Percentiles rank a stretch among this genome's conserved stretches.
Evolutionary conservation across 1,139 yeast species (phyloP).

Genomic region (Lodderomyces jiufengensis): DNA sequence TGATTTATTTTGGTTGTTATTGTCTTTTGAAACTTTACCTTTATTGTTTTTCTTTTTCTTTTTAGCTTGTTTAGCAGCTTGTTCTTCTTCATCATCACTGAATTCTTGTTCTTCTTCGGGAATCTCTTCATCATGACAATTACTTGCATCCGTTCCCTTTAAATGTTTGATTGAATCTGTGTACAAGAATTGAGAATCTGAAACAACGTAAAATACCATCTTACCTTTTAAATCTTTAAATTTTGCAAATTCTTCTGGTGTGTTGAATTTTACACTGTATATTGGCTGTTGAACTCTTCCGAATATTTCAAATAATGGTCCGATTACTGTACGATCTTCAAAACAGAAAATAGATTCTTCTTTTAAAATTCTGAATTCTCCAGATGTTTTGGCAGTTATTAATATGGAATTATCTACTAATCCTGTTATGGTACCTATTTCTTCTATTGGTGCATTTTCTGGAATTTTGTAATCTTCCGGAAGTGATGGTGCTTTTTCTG

Average conservation of each 20-base stretch:
- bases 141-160: slow-evolving; percentile 94
- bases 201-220: slow-evolving; percentile 72
- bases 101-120: slow-evolving; percentile 93
- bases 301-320: slow-evolving; percentile 83
- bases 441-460: slow-evolving; percentile 61
- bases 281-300: slow-evolving; percentile 86
- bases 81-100: slow-evolving; percentile 87
- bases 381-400: slow-evolving; percentile 72
- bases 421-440: slow-evolving; percentile 67
- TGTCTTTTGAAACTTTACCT: slow-evolving; percentile 9
- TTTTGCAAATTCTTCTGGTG: slow-evolving; percentile 45
- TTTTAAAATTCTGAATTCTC: slow-evolving; percentile 78
- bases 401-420: slow-evolving; percentile 72
- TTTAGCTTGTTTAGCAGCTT: slow-evolving; percentile 52
- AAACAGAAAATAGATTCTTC: slow-evolving; percentile 81
- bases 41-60: slow-evolving; percentile 47
- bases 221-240: slow-evolving; percentile 50
- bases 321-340: slow-evolving; percentile 69
- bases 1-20: slow-evolving; percentile 6
- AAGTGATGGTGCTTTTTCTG: slow-evolving; percentile 54
- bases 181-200: slow-evolving; percentile 72
- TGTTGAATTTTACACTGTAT: slow-evolving; percentile 68
- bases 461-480: slow-evolving; percentile 66
- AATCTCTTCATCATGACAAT: slow-evolving; percentile 89
- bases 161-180: slow-evolving; percentile 66